phyloP scores from a whole-genome alignment of 177 flowering plant genomes.

The Vitis hybrid region DNA sequence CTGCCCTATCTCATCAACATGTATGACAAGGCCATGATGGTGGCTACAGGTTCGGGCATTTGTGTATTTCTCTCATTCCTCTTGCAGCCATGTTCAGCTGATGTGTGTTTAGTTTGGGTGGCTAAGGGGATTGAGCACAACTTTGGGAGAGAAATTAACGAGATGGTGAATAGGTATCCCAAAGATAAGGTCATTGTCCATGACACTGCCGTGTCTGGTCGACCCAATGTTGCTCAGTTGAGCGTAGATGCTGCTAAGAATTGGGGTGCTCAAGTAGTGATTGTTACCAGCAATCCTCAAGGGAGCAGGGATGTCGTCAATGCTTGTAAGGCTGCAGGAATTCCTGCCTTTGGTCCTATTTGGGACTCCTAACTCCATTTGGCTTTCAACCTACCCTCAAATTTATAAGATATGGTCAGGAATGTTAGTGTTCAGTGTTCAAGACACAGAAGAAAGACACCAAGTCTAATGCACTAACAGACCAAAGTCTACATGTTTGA shows the following conservation, averaged over 20 bases:
- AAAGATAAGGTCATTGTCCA: constrained; percentile 38
- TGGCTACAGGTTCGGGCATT: constrained; percentile 44
- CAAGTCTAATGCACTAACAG: too few species aligned
- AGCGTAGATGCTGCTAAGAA: constrained; percentile 22
- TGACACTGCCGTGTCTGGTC: constrained; percentile 33
- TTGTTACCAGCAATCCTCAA: too few species aligned
- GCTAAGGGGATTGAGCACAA: constrained; percentile 35
- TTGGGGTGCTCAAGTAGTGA: too few species aligned
- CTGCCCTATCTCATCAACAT: constrained; percentile 37
- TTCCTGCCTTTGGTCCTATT: too few species aligned
- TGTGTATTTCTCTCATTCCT: constrained; percentile 41
- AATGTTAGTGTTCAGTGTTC: too few species aligned
- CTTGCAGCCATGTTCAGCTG: constrained; percentile 28
- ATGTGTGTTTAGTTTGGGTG: constrained; percentile 35
- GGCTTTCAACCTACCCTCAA: too few species aligned
- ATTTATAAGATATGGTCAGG: too few species aligned
- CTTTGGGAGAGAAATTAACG: constrained; percentile 33
- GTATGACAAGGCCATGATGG: constrained; percentile 31
- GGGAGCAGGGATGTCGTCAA: too few species aligned
- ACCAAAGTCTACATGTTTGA: too few species aligned
- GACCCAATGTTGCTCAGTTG: constrained; percentile 34
- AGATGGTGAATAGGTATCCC: constrained; percentile 27
- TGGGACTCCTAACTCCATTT: too few species aligned
- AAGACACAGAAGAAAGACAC: too few species aligned
- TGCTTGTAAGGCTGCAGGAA: too few species aligned